Percentiles rank a stretch among this genome's conserved stretches.
phyloP scores from a whole-genome alignment of 2,329 filamentous ascomycete genomes.

The Verticillium alfalfae region DNA sequence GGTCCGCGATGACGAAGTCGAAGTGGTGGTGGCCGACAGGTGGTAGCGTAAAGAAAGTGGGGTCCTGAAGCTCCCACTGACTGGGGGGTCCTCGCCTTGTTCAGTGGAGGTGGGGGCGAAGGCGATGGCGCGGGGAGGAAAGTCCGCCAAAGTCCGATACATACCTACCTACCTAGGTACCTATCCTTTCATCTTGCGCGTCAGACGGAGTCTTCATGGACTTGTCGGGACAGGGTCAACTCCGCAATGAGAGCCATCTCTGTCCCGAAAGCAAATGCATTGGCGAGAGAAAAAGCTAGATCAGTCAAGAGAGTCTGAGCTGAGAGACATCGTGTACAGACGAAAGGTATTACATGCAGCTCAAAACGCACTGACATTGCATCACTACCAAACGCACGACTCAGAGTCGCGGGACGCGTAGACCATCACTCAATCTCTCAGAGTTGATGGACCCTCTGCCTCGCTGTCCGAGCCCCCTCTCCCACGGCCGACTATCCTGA shows the following conservation, averaged over 20 bases:
- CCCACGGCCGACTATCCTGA: slow-evolving; percentile 8
- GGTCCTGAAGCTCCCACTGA: neutral
- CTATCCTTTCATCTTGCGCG: too few species aligned
- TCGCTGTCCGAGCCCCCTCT: slow-evolving; percentile 17
- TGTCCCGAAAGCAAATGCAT: too few species aligned
- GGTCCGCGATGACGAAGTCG: neutral
- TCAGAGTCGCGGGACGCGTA: slow-evolving; percentile 30
- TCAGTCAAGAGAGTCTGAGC: too few species aligned
- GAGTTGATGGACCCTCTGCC: slow-evolving; percentile 11
- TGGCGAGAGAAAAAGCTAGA: neutral
- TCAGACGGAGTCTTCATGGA: too few species aligned
- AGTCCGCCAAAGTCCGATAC: neutral
- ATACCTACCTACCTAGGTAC: neutral
- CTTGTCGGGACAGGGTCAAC: neutral
- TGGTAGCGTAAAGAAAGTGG: neutral
- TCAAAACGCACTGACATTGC: neutral
- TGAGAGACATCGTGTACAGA: neutral
- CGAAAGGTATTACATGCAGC: neutral
- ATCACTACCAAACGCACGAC: too few species aligned
- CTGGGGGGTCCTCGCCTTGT: neutral
- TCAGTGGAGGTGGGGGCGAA: neutral
- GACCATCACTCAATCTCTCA: slow-evolving; percentile 20
- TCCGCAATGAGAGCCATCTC: too few species aligned
- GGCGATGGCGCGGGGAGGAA: neutral
- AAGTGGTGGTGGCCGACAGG: neutral